Conservation (phyloP, 805 yeast species). For the Metschnikowia rubicola region DNA sequence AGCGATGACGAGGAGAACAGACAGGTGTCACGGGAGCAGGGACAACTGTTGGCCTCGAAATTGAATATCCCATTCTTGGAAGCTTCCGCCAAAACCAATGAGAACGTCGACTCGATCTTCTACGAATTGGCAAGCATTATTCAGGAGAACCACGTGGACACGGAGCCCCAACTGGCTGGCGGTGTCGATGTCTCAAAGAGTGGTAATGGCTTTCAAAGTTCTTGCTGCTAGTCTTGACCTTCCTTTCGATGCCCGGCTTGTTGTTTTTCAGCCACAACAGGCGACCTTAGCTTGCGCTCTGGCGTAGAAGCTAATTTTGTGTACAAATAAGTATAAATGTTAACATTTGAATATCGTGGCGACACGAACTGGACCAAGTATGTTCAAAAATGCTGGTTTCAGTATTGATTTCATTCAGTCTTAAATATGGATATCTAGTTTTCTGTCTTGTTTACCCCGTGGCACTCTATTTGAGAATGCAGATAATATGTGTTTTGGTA, state of each 20-base stretch:
- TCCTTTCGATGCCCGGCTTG: background rate
- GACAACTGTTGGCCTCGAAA: slow-evolving; percentile 81
- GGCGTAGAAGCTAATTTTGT: too few species aligned
- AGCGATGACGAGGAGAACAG: slow-evolving; percentile 86
- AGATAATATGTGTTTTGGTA: background rate
- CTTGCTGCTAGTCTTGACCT: slow-evolving; percentile 34
- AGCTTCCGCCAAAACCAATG: slow-evolving; percentile 92
- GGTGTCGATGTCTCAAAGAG: slow-evolving; percentile 40
- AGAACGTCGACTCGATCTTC: slow-evolving; percentile 88
- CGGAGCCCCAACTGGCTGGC: slow-evolving; percentile 28
- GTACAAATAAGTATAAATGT: too few species aligned
- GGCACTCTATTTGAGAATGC: background rate
- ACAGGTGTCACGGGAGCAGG: slow-evolving; percentile 86
- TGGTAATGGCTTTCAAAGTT: slow-evolving; percentile 26
- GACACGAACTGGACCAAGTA: too few species aligned
- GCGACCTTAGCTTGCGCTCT: too few species aligned
- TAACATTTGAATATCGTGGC: background rate
- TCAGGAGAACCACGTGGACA: slow-evolving; percentile 66
- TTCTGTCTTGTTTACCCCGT: background rate
- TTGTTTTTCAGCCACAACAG: background rate
- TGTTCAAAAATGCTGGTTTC: too few species aligned
- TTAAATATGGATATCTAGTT: background rate
- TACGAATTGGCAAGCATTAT: slow-evolving; percentile 83
- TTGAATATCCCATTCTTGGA: slow-evolving; percentile 89
- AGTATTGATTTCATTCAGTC: too few species aligned